These are phyloP conservation scores for Dendrobium huoshanense DNA, from an alignment of 106 monocot species.

Conservation along the genomic window DNA sequence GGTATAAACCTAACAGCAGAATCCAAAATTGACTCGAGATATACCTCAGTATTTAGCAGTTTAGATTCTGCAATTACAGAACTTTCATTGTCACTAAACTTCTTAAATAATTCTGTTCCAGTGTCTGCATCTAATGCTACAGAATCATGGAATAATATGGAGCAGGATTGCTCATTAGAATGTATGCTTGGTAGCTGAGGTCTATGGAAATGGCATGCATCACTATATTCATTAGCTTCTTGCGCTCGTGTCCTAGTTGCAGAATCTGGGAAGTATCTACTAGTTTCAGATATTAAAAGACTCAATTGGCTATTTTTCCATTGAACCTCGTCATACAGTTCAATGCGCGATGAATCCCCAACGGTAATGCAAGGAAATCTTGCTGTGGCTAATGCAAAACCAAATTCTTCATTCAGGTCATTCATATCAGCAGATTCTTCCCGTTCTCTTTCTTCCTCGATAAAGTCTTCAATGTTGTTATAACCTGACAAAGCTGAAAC, in stretches of 20 bases:
- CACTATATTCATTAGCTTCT: slow-evolving; percentile 12
- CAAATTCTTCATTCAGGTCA: slow-evolving; percentile 33
- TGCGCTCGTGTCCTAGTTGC: slow-evolving; percentile 7
- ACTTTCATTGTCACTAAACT: slow-evolving; percentile 17
- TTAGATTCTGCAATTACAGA: slow-evolving; percentile 2
- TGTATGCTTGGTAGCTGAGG: slow-evolving; percentile 19
- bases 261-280: slow-evolving; percentile 9
- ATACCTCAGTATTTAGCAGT: not conserved
- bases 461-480: slow-evolving; percentile 32
- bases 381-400: slow-evolving; percentile 40
- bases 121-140: slow-evolving; percentile 14
- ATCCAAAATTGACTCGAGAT: slow-evolving; percentile 39
- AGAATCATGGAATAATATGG: slow-evolving; percentile 14
- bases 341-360: slow-evolving; percentile 62
- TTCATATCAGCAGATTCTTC: slow-evolving; percentile 16
- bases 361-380: slow-evolving; percentile 80
- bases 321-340: slow-evolving; percentile 56
- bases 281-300: slow-evolving; percentile 28
- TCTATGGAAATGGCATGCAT: slow-evolving; percentile 18
- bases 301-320: slow-evolving; percentile 16
- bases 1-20: slow-evolving; percentile 43
- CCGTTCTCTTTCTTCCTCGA: slow-evolving; percentile 28
- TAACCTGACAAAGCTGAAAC: slow-evolving; percentile 49
- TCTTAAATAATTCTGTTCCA: slow-evolving; percentile 10
- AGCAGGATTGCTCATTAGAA: slow-evolving; percentile 6